These are phyloP conservation scores for Haematococcus lacustris DNA, from an alignment of 139 green algal genomes.

Conservation along the genomic window DNA sequence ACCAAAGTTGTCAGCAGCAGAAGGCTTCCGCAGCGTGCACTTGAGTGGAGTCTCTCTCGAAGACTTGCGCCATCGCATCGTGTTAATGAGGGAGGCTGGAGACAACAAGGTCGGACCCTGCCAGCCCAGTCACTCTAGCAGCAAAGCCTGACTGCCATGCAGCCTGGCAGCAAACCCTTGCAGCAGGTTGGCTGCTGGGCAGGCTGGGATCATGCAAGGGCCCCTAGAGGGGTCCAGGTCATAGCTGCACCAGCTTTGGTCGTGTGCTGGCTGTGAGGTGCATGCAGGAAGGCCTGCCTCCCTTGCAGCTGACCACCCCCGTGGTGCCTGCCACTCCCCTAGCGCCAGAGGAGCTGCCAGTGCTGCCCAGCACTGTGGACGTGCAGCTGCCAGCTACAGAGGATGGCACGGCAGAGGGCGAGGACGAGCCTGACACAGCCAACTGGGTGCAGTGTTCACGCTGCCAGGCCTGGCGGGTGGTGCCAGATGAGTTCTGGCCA, in stretches of 20 bases:
- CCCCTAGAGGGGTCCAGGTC: too few species aligned
- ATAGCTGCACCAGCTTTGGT: neutral
- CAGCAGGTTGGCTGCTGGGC: neutral
- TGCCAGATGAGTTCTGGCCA: constrained; percentile 30
- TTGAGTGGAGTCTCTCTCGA: too few species aligned
- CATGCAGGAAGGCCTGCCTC: neutral
- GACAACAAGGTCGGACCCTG: too few species aligned
- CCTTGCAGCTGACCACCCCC: neutral
- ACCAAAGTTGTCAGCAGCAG: too few species aligned
- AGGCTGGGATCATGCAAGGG: too few species aligned
- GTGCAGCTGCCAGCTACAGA: neutral
- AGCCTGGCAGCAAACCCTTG: too few species aligned
- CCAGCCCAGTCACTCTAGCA: too few species aligned
- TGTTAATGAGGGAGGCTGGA: too few species aligned
- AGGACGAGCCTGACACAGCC: constrained; percentile 5
- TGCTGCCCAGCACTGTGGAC: neutral
- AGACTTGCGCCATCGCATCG: neutral
- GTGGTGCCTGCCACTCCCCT: neutral
- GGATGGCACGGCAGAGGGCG: neutral
- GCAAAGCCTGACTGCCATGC: too few species aligned
- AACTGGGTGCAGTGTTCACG: constrained; percentile 26
- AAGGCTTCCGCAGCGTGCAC: too few species aligned
- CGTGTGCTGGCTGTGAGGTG: neutral
- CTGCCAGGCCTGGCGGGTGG: constrained; percentile 20
- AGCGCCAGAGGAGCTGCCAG: neutral